These are phyloP conservation scores for Sugiyamaella japonica DNA, from an alignment of 1,139 yeast genomes.

Conservation along the genomic window DNA sequence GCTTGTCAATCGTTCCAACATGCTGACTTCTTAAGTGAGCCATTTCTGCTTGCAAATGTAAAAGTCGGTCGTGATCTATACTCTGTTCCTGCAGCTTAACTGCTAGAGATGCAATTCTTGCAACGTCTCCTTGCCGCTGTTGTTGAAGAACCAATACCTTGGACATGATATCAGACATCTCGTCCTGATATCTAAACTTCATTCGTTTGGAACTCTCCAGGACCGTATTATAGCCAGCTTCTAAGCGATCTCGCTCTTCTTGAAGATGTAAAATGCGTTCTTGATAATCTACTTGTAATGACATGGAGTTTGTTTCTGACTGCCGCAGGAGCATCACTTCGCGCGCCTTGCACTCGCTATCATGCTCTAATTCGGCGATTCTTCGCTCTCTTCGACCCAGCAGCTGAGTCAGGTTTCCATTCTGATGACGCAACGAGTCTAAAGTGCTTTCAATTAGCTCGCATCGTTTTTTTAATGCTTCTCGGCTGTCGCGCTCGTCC, in stretches of 20 bases:
- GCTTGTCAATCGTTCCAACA: conserved; percentile 24
- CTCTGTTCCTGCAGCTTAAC: conserved; percentile 23
- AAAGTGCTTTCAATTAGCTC: conserved; percentile 32
- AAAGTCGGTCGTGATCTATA: conserved; percentile 28
- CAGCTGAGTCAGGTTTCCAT: conserved; percentile 32
- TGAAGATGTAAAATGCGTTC: conserved; percentile 14
- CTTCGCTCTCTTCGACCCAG: conserved; percentile 35
- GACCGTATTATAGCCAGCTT: conserved; percentile 30
- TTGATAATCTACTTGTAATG: conserved; percentile 14
- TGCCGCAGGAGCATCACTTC: conserved; percentile 20
- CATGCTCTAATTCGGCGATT: conserved; percentile 30
- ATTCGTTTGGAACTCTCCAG: conserved; percentile 27
- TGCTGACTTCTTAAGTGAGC: conserved; percentile 28
- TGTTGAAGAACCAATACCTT: conserved; percentile 21
- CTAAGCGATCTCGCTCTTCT: conserved; percentile 29
- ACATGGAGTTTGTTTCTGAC: conserved; percentile 14
- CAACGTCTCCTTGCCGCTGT: conserved; percentile 26
- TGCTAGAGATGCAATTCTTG: conserved; percentile 23
- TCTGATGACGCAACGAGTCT: conserved; percentile 35
- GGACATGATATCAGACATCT: conserved; percentile 25
- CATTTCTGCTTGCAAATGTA: conserved; percentile 27
- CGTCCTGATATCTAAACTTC: conserved; percentile 27
- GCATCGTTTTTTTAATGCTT: conserved; percentile 31
- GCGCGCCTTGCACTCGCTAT: conserved; percentile 17
- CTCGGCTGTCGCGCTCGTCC: conserved; percentile 30